Conservation (phyloP, 495 filamentous ascomycete genomes). For the Penicillium nucicola region DNA sequence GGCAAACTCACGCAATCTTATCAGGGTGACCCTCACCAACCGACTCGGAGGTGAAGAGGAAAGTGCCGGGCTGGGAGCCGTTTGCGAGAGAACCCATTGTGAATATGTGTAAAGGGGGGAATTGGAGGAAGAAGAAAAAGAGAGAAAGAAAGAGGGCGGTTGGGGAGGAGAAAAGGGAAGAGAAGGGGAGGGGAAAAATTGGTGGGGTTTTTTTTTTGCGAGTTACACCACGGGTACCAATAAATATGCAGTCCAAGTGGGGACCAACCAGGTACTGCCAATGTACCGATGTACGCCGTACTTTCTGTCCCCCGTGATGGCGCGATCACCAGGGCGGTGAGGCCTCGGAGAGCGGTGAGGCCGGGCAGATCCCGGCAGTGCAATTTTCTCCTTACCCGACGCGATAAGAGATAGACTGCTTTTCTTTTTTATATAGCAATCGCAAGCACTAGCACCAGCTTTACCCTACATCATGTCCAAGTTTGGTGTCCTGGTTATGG, state of each 20-base stretch:
- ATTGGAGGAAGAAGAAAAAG: conserved; percentile 12
- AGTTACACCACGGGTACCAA: conserved; percentile 16
- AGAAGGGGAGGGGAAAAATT: conserved; percentile 19
- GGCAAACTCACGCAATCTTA: conserved; percentile 75
- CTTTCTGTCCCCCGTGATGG: conserved; percentile 16
- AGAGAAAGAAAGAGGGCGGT: conserved; percentile 3
- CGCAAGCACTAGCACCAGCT: too few species aligned
- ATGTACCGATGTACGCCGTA: conserved; percentile 8
- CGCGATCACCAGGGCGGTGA: conserved; percentile 29
- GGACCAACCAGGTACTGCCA: conserved; percentile 11
- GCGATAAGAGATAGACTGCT: conserved; percentile 13
- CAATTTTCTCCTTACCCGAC: conserved; percentile 13
- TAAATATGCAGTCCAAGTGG: conserved; percentile 1
- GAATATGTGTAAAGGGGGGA: conserved; percentile 25
- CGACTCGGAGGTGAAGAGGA: conserved; percentile 99
- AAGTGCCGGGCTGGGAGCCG: conserved; percentile 65
- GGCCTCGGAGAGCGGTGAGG: conserved; percentile 18
- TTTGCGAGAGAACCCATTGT: conserved; percentile 61
- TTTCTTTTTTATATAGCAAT: not conserved
- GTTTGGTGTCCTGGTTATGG: conserved; percentile 91
- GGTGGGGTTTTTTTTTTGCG: conserved; percentile 24
- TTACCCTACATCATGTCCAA: conserved; percentile 67
- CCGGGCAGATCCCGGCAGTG: conserved; percentile 7
- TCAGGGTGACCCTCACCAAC: conserved; percentile 98
- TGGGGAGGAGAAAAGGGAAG: conserved; percentile 11